Percentiles rank a stretch among this genome's conserved stretches.
phyloP scores from a whole-genome alignment of 2,329 filamentous ascomycete species.

The Fusarium nodosum region DNA sequence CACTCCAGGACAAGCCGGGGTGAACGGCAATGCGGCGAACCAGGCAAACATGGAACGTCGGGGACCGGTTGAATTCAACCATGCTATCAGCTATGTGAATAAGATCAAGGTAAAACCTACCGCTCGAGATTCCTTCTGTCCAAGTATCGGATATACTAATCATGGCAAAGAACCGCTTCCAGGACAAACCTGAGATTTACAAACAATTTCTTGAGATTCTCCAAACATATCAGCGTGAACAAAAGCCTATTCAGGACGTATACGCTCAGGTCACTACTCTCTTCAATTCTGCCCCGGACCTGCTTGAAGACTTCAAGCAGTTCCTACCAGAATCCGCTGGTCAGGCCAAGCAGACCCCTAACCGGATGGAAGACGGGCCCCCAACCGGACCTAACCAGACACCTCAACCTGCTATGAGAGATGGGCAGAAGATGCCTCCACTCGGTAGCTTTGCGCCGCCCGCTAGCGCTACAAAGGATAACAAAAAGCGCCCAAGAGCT shows the following conservation, averaged over 20 bases:
- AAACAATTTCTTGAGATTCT: conserved; percentile 99
- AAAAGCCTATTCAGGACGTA: conserved; percentile 98
- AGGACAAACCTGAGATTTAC: conserved; percentile 97
- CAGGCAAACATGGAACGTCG: conserved; percentile 81
- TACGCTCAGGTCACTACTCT: conserved; percentile 96
- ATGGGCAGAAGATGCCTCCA: conserved; percentile 86
- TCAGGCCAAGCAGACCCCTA: conserved; percentile 64
- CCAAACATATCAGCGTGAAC: conserved; percentile 97
- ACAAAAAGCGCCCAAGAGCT: conserved; percentile 83
- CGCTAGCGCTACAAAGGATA: conserved; percentile 85
- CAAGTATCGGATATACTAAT: conserved; percentile 40
- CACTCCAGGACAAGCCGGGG: conserved; percentile 69
- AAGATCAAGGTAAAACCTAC: conserved; percentile 88
- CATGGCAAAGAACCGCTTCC: conserved; percentile 85
- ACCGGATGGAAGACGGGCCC: conserved; percentile 69
- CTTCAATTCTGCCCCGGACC: conserved; percentile 92
- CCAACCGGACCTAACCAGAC: conserved; percentile 64
- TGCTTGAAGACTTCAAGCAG: conserved; percentile 98
- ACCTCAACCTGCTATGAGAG: conserved; percentile 66
- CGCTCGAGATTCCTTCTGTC: background rate
- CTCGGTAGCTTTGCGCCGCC: conserved; percentile 93
- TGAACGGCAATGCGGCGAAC: conserved; percentile 72
- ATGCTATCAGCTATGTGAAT: conserved; percentile 99
- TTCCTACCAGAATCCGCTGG: conserved; percentile 89
- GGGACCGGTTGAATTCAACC: conserved; percentile 97